Evolutionary conservation across 495 filamentous ascomycete genomes (phyloP).

Genomic region (Bombardia bombarda): DNA sequence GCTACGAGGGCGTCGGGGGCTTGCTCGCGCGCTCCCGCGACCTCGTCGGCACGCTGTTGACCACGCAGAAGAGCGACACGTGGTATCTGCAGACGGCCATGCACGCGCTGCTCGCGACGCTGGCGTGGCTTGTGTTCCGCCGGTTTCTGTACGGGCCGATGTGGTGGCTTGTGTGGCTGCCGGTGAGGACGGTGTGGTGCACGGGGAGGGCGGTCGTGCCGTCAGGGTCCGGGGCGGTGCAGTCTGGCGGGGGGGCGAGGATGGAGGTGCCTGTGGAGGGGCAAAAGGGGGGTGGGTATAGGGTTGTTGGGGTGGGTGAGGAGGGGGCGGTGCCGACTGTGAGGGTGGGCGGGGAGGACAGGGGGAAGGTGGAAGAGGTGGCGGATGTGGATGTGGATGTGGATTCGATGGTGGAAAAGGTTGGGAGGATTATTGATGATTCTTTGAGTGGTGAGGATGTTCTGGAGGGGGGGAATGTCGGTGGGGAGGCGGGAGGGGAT

Average conservation of each 20-base stretch:
- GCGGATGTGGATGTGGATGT: constrained; percentile 10
- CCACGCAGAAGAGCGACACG: constrained; percentile 86
- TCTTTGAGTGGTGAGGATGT: constrained; percentile 10
- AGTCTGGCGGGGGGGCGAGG: constrained; percentile 16
- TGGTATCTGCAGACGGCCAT: constrained; percentile 93
- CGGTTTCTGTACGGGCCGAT: constrained; percentile 80
- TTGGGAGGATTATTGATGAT: constrained; percentile 45
- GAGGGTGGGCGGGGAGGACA: constrained; percentile 16
- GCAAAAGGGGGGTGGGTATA: constrained; percentile 10
- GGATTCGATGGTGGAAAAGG: constrained; percentile 36
- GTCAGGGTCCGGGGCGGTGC: constrained; percentile 20
- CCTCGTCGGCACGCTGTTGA: constrained; percentile 70
- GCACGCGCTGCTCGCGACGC: constrained; percentile 66
- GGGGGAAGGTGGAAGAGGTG: background rate
- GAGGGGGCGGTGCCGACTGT: constrained; percentile 40
- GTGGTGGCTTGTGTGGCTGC: constrained; percentile 82
- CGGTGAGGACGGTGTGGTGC: constrained; percentile 43
- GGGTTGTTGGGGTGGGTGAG: constrained; percentile 36
- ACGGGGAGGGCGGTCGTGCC: constrained; percentile 16
- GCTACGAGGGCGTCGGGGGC: constrained; percentile 68
- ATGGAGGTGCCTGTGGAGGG: constrained; percentile 15
- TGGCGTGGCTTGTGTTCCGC: constrained; percentile 79
- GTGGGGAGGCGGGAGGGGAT: constrained; percentile 8
- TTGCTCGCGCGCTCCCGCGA: constrained; percentile 64
- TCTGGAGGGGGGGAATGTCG: constrained; percentile 8